Conservation (phyloP, 306 rosid species). For the Corylus avellana region DNA sequence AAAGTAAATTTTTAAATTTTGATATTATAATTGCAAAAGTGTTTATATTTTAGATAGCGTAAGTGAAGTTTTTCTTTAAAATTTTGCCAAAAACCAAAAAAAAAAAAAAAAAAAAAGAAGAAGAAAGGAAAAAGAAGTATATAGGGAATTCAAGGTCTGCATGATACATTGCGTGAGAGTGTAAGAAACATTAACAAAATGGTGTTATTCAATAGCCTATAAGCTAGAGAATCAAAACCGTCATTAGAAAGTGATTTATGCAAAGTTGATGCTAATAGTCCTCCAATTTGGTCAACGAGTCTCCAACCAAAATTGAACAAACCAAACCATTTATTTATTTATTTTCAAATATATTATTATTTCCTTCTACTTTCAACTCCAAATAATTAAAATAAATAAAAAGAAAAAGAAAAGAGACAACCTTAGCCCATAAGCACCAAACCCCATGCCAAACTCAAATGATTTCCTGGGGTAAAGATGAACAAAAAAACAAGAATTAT, state of each 20-base stretch:
- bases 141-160: not conserved
- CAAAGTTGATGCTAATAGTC: not conserved
- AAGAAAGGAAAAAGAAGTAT: not conserved
- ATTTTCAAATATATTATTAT: not conserved
- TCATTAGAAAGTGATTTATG: not conserved
- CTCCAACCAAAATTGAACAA: constrained; percentile 25
- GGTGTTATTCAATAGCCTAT: not conserved
- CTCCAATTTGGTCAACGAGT: constrained; percentile 41
- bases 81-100: not conserved
- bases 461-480: not conserved
- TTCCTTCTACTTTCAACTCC: constrained; percentile 14
- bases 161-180: not conserved
- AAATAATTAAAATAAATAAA: too few species aligned
- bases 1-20: too few species aligned
- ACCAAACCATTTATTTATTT: constrained; percentile 12
- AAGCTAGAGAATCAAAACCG: not conserved
- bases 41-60: too few species aligned
- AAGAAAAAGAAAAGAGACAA: not conserved
- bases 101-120: not conserved
- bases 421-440: too few species aligned
- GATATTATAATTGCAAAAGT: too few species aligned
- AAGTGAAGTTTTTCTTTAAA: too few species aligned
- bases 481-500: too few species aligned
- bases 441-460: too few species aligned
- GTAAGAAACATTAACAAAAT: not conserved